A percentile compares a stretch with the other conserved stretches of the same genome.
These are phyloP conservation scores for Candida morakotiae DNA, from an alignment of 805 yeast species.

Conservation along the genomic window DNA sequence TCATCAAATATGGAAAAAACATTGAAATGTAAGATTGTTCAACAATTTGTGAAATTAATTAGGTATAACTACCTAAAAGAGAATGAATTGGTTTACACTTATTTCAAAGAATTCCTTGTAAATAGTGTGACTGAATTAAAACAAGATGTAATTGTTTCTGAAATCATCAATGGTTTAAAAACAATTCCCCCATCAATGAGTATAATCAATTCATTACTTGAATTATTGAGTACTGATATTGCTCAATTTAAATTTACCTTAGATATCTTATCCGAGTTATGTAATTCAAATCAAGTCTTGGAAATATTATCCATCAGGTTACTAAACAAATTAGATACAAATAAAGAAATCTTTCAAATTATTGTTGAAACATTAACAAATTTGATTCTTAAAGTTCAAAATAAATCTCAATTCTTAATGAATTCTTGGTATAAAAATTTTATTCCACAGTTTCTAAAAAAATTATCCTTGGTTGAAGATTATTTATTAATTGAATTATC, in stretches of 20 bases:
- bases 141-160: constrained; percentile 47
- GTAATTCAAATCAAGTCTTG: constrained; percentile 39
- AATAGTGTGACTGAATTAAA: constrained; percentile 35
- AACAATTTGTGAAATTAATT: constrained; percentile 57
- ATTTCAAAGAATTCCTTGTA: constrained; percentile 55
- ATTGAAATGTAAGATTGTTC: constrained; percentile 60
- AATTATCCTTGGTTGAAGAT: not conserved
- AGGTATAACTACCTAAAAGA: constrained; percentile 55
- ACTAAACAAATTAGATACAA: constrained; percentile 26
- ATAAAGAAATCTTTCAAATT: constrained; percentile 6
- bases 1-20: constrained; percentile 68
- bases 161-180: constrained; percentile 53
- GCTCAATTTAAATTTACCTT: constrained; percentile 14
- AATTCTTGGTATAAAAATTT: constrained; percentile 42
- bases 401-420: constrained; percentile 30
- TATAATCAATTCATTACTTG: constrained; percentile 49
- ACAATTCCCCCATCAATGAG: constrained; percentile 37
- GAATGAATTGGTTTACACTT: constrained; percentile 56
- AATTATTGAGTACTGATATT: constrained; percentile 26
- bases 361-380: constrained; percentile 20
- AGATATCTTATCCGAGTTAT: constrained; percentile 22
- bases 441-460: constrained; percentile 33
- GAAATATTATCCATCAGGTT: constrained; percentile 43
- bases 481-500: constrained; percentile 30
- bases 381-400: constrained; percentile 26